Base-by-base conservation (phyloP, 345 rosid species). In the Laguncularia racemosa region DNA sequence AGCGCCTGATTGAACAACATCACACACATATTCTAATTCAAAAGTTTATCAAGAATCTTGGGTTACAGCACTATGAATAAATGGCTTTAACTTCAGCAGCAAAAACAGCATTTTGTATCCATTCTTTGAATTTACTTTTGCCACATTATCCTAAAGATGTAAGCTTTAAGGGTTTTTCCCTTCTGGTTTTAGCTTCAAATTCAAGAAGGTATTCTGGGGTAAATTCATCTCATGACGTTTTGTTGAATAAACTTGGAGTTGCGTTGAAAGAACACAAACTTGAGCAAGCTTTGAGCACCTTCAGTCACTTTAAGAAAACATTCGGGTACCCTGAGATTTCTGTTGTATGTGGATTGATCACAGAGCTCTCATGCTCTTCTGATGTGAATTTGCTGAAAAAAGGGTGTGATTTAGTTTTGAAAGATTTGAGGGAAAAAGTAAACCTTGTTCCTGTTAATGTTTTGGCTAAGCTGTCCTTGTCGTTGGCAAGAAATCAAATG, bases 401-500 rank as follows among this genome's bases (percentile, higher is more conserved):
- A 65, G 97, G 91, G 16, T 52, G 51, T 55, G 77, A 79, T 58
- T 54, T 89, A 58, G 86, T 73, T 56, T 54, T 75, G 20, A 15
- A 61, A 16, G 54, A 71, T 56, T 56, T 69, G 69, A 76, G 79
- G 58, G 82, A 75, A 52, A 84, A 76, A 50, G 51, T 88, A 0
- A 56, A 50, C 52, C 55, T 73, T 53, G 50, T 85, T 23, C 66
- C 66, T 56, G 43, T 45, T 2, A 85, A 78, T 44, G 60, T 73
- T 40, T 56, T 89, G 38, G 71, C 73, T 11, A 86, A 80, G 71
- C 66, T 89, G 20, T 66, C 73, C 1, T 73, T 93, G 53, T 79
- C 86, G 59, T 62, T 86, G 56, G 89, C 86, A 18, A 83, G 97
- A 80, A 84, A 86, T 43, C 78, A 81, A 68, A 69, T 80, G 89